Conservation (phyloP, 495 filamentous ascomycete species). For the Tirmania nivea region DNA sequence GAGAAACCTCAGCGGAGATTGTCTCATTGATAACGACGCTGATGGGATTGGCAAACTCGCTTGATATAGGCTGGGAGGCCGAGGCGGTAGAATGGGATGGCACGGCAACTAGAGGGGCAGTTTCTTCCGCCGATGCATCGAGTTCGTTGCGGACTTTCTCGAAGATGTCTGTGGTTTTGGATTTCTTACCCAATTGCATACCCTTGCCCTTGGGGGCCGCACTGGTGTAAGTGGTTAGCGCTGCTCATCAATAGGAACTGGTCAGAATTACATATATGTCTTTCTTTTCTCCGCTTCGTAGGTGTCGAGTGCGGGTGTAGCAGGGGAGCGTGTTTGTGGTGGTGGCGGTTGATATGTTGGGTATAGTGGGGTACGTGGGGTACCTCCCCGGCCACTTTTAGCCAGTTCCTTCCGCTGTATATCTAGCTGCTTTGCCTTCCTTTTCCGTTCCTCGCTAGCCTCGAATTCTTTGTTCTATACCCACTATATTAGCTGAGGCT, state of each 20-base stretch:
- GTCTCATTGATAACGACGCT: slow-evolving; percentile 49
- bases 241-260: no score
- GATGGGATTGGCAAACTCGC: slow-evolving; percentile 16
- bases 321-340: slow-evolving; percentile 48
- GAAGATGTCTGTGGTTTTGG: slow-evolving; percentile 87
- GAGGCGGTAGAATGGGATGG: slow-evolving; percentile 35
- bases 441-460: slow-evolving; percentile 89
- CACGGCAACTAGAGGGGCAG: slow-evolving; percentile 50
- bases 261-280: slow-evolving; percentile 25
- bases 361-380: slow-evolving; percentile 54
- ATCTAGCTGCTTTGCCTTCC: slow-evolving; percentile 93
- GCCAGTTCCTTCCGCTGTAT: slow-evolving; percentile 87
- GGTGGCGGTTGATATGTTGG: slow-evolving; percentile 73
- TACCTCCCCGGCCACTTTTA: slow-evolving; percentile 27
- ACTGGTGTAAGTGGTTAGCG: not conserved
- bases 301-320: slow-evolving; percentile 42
- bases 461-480: slow-evolving; percentile 90
- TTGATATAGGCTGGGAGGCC: slow-evolving; percentile 52
- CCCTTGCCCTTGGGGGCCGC: slow-evolving; percentile 72
- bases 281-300: slow-evolving; percentile 98
- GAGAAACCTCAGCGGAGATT: slow-evolving; percentile 65
- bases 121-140: slow-evolving; percentile 55
- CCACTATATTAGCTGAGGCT: slow-evolving; percentile 16
- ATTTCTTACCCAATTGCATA: slow-evolving; percentile 97
- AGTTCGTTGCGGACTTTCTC: slow-evolving; percentile 81